Base-by-base conservation (phyloP, 305 asterid species). In the Rubia tinctorum region DNA sequence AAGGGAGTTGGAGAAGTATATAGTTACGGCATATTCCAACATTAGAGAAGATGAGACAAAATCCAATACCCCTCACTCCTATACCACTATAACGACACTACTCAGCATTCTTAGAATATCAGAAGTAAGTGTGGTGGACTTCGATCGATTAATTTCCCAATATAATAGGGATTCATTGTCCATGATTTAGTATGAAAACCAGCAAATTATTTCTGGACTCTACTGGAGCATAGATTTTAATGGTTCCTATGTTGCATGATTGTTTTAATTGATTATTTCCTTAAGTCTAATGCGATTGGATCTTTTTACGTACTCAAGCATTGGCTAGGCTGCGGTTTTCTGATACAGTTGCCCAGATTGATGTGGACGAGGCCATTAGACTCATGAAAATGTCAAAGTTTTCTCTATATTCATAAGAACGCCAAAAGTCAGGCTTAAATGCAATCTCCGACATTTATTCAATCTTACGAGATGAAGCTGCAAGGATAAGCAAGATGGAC, bases 331-430 rank as follows among this genome's bases (percentile, higher is more conserved):
- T 95, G 69, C 83, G 98, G 79, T 89, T 92, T 82, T 84, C 96
- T 5, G 83, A 85, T 0, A 39, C 61, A 39, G 94, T 90, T 78
- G 90, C 88, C 64, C 99, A 95, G 86, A 95, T 98, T 83, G 99
- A 95, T 75, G 97, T 95, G 69, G 99, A 95, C 12, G 98, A 92
- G 92, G 96, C 98, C 47, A 97, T 95, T 66, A 86, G 99, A 71
- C 82, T 95, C 81, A 92, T 92, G 96, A 98, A 95, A 81, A 95
- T 95, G 99, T 95, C 99, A 0, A 92, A 95, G 87, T 95, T 92
- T 85, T 92, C 99, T 74, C 77, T 95, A 87, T 92, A 95, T 77
- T 92, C 98, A 8, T 98, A 95, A 27, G 99, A 95, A 72, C 91
- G 96, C 51, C 96, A 89, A 77, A 85, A 60, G 79, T 88, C 98